Conservation (phyloP, 768 basidiomycete genomes). For the Xerocomellus intermedius region DNA sequence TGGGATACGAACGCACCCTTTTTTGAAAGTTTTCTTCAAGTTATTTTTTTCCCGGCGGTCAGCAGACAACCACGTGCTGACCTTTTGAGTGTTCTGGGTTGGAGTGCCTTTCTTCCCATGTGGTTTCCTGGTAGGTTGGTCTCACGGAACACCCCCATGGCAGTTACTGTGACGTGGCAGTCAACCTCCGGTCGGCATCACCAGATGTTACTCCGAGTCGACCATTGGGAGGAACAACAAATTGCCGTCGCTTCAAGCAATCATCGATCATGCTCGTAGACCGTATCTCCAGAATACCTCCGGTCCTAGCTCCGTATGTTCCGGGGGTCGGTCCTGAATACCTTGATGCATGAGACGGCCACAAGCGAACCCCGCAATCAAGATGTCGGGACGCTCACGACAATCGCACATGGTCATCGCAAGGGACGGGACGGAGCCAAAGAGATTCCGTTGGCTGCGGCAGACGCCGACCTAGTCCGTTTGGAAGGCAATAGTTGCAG, state of each 20-base stretch:
- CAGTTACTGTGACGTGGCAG: conserved; percentile 15
- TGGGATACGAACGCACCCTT: not conserved
- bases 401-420: not conserved
- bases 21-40: not conserved
- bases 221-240: not conserved
- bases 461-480: not conserved
- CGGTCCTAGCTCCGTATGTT: conserved; percentile 1
- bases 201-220: not conserved
- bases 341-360: not conserved
- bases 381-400: not conserved
- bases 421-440: not conserved
- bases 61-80: not conserved
- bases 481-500: not conserved
- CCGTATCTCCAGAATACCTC: not conserved
- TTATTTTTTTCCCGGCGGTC: not conserved
- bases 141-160: not conserved
- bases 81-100: not conserved
- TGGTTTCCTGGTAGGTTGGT: not conserved
- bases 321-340: conserved; percentile 11
- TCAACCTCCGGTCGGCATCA: not conserved
- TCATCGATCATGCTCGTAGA: not conserved
- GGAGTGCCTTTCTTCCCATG: not conserved
- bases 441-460: not conserved
- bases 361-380: conserved; percentile 6
- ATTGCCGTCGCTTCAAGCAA: not conserved